phyloP scores from a whole-genome alignment of 108 stramenopile species.

The Skeletonema potamos region DNA sequence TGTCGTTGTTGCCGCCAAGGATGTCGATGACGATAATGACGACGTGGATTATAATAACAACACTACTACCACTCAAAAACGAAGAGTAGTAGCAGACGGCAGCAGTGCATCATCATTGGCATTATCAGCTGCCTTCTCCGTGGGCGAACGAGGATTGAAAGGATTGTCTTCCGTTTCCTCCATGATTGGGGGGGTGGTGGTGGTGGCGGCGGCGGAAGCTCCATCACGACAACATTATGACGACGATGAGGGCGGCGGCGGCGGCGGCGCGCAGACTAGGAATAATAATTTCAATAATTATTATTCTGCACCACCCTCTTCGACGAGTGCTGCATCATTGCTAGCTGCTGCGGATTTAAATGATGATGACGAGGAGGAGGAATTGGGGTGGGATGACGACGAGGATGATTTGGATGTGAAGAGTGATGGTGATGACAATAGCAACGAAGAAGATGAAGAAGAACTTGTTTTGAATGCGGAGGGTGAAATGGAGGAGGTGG shows the following conservation, averaged over 20 bases:
- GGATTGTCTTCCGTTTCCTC: conserved; percentile 19
- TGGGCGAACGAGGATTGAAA: conserved; percentile 7
- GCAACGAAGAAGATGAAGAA: background rate
- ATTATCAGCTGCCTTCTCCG: background rate
- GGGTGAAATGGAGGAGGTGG: conserved; percentile 5
- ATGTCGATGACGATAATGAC: background rate
- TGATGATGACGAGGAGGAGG: conserved; percentile 20
- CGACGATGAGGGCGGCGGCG: too few species aligned
- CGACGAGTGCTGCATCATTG: background rate
- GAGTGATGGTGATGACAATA: background rate
- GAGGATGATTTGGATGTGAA: conserved; percentile 15
- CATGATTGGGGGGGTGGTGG: conserved; percentile 43
- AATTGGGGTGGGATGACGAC: conserved; percentile 43
- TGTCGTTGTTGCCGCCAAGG: background rate
- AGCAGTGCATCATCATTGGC: too few species aligned
- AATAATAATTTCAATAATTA: background rate
- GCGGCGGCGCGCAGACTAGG: background rate
- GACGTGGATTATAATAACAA: background rate
- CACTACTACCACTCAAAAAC: background rate
- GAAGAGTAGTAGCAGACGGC: background rate
- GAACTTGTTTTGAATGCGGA: background rate
- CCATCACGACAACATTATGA: too few species aligned
- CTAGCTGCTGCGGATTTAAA: background rate
- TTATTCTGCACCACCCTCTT: background rate
- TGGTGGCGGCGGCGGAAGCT: too few species aligned